Base-by-base conservation (phyloP, 169 alveolate species). In the Nephromyces sp. region DNA sequence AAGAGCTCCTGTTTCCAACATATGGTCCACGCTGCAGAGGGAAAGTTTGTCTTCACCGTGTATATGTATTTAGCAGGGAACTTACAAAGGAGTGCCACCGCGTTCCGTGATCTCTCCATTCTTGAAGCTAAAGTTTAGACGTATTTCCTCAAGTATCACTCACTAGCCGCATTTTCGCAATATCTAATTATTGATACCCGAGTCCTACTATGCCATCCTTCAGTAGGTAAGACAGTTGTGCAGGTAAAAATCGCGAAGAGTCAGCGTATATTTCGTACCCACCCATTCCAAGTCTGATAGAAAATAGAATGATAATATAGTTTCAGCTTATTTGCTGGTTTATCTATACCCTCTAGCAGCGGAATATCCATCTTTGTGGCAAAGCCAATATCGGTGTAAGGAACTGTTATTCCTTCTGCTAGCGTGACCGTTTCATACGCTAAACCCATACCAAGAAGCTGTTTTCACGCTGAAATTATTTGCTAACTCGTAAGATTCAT, bases 131-230 rank as follows among this genome's bases (percentile, higher is more conserved):
- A n/a, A n/a, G n/a, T n/a, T n/a, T n/a, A n/a, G n/a, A n/a, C n/a
- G n/a, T n/a, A n/a, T n/a, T n/a, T n/a, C n/a, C n/a, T n/a, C n/a
- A n/a, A n/a, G n/a, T n/a, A n/a, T n/a, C n/a, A n/a, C n/a, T n/a
- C n/a, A n/a, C n/a, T n/a, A n/a, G n/a, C n/a, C n/a, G n/a, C n/a
- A n/a, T n/a, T n/a, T n/a, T n/a, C n/a, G n/a, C n/a, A n/a, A n/a
- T n/a, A n/a, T 43, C 57, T 15, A 43, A n/a, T 15, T 43, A n/a
- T n/a, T 43, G 25, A 15, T 15, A 43, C 33, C 83, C 83, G 6
- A 77, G 75, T 8, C 83, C 83, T 27, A 77, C 83, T 0, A 77
- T 77, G 63, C 83, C 83, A 34, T 77, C 83, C 83, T 77, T 3
- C 3, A 21, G n/a, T 8, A 62, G 8, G 71, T 25, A 43, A 57